These are phyloP conservation scores for Colletotrichum aenigma DNA, from an alignment of 2,329 filamentous ascomycete genomes.

Conservation along the genomic window DNA sequence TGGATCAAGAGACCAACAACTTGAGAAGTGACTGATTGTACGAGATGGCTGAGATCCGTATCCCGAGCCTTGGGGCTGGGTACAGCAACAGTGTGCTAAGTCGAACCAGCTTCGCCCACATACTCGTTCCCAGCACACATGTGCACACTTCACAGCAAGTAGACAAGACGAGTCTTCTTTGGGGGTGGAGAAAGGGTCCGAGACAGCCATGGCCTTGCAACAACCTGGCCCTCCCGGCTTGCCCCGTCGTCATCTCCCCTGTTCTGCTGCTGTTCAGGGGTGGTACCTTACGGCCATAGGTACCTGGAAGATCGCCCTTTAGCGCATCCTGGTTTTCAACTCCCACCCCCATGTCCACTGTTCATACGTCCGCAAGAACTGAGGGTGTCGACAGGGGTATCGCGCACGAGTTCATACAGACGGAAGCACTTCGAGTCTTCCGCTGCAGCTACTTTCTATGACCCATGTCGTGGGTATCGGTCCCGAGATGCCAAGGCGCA, in stretches of 20 bases:
- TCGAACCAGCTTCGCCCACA: background rate
- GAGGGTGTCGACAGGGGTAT: slow-evolving; percentile 12
- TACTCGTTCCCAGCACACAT: background rate
- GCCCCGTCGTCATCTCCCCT: slow-evolving; percentile 11
- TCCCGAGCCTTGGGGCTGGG: background rate
- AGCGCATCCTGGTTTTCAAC: slow-evolving; percentile 1
- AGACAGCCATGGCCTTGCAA: slow-evolving; percentile 17
- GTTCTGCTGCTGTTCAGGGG: background rate
- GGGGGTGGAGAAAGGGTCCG: slow-evolving; percentile 19
- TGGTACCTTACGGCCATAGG: slow-evolving; percentile 15
- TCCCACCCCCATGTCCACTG: slow-evolving; percentile 1
- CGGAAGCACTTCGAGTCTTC: slow-evolving; percentile 13
- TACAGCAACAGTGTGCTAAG: background rate
- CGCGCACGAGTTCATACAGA: slow-evolving; percentile 3
- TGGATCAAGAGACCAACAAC: slow-evolving; percentile 6
- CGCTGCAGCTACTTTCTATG: slow-evolving; percentile 12
- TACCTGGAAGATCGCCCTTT: slow-evolving; percentile 11
- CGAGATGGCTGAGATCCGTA: slow-evolving; percentile 4
- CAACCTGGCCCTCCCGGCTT: slow-evolving; percentile 9
- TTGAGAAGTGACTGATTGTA: background rate
- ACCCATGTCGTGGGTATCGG: slow-evolving; percentile 16
- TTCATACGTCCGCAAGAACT: slow-evolving; percentile 15
- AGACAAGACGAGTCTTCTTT: slow-evolving; percentile 4
- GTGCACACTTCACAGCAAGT: background rate
- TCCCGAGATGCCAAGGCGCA: slow-evolving; percentile 15